phyloP scores from a whole-genome alignment of 1,284 basidiomycete genomes.

The Stygiomarasmius scandens region DNA sequence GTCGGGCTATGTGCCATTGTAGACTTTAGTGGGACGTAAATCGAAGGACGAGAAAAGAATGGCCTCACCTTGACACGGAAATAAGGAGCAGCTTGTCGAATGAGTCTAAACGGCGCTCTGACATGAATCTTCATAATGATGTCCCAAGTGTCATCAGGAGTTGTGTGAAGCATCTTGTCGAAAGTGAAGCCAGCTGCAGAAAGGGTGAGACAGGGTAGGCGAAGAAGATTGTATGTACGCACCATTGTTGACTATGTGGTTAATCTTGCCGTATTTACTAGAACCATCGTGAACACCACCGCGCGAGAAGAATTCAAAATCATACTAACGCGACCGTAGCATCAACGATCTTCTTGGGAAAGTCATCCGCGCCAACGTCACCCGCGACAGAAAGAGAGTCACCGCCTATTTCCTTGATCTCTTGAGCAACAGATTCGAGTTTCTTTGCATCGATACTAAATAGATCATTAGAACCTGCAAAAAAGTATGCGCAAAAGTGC shows the following conservation, averaged over 20 bases:
- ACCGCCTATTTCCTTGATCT: constrained; percentile 76
- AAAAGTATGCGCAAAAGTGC: no score
- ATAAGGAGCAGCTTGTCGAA: constrained; percentile 83
- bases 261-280: constrained; percentile 80
- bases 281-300: constrained; percentile 2
- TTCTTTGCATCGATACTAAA: constrained; percentile 70
- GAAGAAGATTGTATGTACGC: constrained; percentile 14
- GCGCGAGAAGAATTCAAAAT: not conserved
- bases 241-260: constrained; percentile 88
- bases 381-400: constrained; percentile 73
- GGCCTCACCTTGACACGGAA: constrained; percentile 74
- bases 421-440: constrained; percentile 66
- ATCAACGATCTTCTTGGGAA: constrained; percentile 77
- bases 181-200: constrained; percentile 78
- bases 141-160: constrained; percentile 81
- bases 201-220: constrained; percentile 2
- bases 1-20: constrained; percentile 34
- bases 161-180: constrained; percentile 89
- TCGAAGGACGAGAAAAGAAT: constrained; percentile 1
- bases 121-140: constrained; percentile 84
- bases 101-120: constrained; percentile 82
- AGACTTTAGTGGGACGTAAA: no score
- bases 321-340: constrained; percentile 71
- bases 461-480: no score
- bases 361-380: constrained; percentile 81